Evolutionary conservation across 148 eudicot species (phyloP), one percentile per base, ranked within the genome.

Genomic region (Cornus florida): DNA sequence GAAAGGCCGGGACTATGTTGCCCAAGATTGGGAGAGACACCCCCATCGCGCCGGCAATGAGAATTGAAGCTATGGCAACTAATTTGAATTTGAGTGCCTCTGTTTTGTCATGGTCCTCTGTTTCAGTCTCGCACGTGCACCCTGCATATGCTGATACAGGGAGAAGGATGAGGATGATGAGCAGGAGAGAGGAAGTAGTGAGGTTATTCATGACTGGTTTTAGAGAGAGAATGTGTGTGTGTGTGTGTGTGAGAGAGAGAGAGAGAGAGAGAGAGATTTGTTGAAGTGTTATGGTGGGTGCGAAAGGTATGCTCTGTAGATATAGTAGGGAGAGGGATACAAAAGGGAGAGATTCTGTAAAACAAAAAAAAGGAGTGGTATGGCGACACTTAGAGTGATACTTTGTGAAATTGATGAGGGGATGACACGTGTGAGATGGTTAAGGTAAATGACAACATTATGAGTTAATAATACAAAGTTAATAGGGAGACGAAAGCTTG

Each of bases 1-100:
- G 20, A 0, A 75, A 75, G 12, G 68, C 68, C 0, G 70, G 70
- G 59, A 75, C 41, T 41, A 75, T 66, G 24, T 70, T 78, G 74
- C 80, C 80, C 23, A 78, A 33, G n/a, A 78, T 56, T 6, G 80
- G 80, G 13, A 78, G 74, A n/a, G 79, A 77, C 57, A 77, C 79
- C 11, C 79, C 79, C 0, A 77, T 53, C 0, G 73, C 73, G 6
- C 79, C 69, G 35, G 79, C 79, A 16, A 77, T 22, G 28, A 77
- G 79, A 73, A 77, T 77, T 53, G 79, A 77, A 69, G 59, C 79
- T 46, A 77, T 48, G 1, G 73, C 79, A 7, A 56, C 67, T 48
- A 77, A 20, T 22, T 77, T 77, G 59, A 68, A 77, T 32, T 69
- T 69, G 31, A 77, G 67, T 2, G 79, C 79, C 48, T 75, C 75